A percentile compares a stretch with the other conserved stretches of the same genome.
Conservation (phyloP, 2,329 filamentous ascomycete genomes). For the Trichoderma atrobrunneum region DNA sequence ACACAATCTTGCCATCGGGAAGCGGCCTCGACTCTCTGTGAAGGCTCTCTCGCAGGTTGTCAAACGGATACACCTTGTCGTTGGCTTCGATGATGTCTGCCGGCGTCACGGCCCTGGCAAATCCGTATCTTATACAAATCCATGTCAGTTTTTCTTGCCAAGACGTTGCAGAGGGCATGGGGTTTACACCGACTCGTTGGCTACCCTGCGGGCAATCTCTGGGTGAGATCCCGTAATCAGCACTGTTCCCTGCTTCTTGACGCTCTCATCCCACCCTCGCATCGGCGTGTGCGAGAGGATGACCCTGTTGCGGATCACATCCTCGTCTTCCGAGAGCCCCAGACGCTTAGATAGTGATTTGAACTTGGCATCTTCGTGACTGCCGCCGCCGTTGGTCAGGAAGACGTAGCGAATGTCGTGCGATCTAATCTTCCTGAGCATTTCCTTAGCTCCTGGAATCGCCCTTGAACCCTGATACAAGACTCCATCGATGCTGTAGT, state of each 20-base stretch:
- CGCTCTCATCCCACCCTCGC: constrained; percentile 54
- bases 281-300: constrained; percentile 88
- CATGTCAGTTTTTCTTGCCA: neutral
- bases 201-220: constrained; percentile 67
- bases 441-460: constrained; percentile 72
- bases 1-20: constrained; percentile 35
- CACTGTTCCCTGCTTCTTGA: constrained; percentile 51
- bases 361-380: constrained; percentile 57
- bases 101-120: constrained; percentile 78
- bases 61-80: constrained; percentile 80
- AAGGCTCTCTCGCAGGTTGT: constrained; percentile 37
- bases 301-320: constrained; percentile 35
- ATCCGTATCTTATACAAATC: constrained; percentile 57
- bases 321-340: constrained; percentile 31
- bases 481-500: constrained; percentile 79
- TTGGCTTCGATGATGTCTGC: constrained; percentile 76
- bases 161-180: neutral
- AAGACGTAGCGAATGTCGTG: constrained; percentile 87
- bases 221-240: constrained; percentile 71
- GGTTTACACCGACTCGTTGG: constrained; percentile 52
- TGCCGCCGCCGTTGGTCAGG: constrained; percentile 92
- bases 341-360: constrained; percentile 35
- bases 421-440: constrained; percentile 69
- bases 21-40: constrained; percentile 31
- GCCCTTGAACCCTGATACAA: constrained; percentile 77